Conservation (phyloP, 805 yeast species). For the Schizosaccharomyces cryophilus region DNA sequence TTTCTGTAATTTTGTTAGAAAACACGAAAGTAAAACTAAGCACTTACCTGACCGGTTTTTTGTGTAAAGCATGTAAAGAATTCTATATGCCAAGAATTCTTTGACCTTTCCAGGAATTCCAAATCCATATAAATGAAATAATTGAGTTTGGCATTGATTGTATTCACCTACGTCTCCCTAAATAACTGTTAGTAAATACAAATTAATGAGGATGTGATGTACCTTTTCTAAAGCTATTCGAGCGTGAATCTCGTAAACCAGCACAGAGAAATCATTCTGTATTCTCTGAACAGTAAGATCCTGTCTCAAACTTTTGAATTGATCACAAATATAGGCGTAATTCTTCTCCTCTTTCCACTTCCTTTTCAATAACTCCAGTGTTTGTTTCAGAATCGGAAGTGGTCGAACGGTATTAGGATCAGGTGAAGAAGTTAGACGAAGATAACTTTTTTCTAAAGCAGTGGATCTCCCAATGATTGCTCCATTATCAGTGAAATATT, state of each 20-base stretch:
- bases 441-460: constrained; percentile 48
- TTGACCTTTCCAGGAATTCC: constrained; percentile 18
- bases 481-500: neutral
- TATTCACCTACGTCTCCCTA: constrained; percentile 64
- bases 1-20: constrained; percentile 16
- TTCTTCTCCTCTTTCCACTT: constrained; percentile 29
- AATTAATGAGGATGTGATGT: neutral
- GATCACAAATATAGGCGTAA: constrained; percentile 66
- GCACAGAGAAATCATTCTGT: constrained; percentile 46
- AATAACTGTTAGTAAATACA: neutral
- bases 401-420: constrained; percentile 72
- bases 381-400: constrained; percentile 27
- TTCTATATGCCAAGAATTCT: constrained; percentile 51
- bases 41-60: constrained; percentile 22
- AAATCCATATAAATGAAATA: constrained; percentile 34
- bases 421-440: constrained; percentile 76
- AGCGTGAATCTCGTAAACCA: constrained; percentile 68
- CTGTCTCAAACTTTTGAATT: constrained; percentile 75
- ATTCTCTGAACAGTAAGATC: constrained; percentile 82
- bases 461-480: constrained; percentile 36
- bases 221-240: constrained; percentile 56
- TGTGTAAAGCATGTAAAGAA: constrained; percentile 53
- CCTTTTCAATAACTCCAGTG: constrained; percentile 28
- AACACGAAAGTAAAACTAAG: neutral
- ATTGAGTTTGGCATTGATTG: constrained; percentile 77